These are phyloP conservation scores for Dianthus caryophyllus DNA, from an alignment of 148 eudicot genomes.

Conservation along the genomic window DNA sequence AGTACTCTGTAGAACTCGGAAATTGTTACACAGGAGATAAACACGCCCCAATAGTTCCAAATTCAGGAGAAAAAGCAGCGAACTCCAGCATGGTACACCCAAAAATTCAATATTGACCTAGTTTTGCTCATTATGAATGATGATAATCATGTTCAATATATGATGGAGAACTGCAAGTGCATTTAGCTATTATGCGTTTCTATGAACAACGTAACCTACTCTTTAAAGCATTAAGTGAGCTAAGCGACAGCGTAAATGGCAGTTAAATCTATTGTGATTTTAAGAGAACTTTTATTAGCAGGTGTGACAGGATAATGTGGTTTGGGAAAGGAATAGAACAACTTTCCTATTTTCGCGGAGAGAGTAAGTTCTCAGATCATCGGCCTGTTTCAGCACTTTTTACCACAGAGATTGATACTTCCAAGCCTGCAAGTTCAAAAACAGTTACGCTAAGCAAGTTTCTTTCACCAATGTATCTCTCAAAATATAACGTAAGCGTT, in stretches of 20 bases:
- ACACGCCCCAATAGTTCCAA: constrained; percentile 25
- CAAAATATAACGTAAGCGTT: constrained; percentile 27
- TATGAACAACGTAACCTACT: background rate
- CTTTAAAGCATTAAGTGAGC: background rate
- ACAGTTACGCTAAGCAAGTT: constrained; percentile 28
- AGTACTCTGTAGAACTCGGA: constrained; percentile 57
- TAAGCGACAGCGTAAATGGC: background rate
- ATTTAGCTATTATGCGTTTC: background rate
- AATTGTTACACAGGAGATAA: constrained; percentile 35
- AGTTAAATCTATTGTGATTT: background rate
- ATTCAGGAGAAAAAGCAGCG: constrained; percentile 52
- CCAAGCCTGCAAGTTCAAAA: constrained; percentile 34
- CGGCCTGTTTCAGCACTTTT: constrained; percentile 89
- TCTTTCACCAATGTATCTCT: constrained; percentile 32
- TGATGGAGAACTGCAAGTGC: background rate
- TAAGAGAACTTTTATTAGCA: constrained; percentile 26
- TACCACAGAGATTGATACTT: constrained; percentile 47
- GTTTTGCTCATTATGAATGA: background rate
- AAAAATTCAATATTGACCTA: background rate
- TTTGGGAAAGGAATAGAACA: constrained; percentile 76
- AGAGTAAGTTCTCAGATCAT: constrained; percentile 87
- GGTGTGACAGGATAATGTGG: constrained; percentile 98
- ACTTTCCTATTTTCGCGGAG: constrained; percentile 67
- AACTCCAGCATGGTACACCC: constrained; percentile 68
- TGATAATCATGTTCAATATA: background rate